Evolutionary conservation across 2,329 filamentous ascomycete species (phyloP).

Genomic region (Cephalotrichum gorgonifer): DNA sequence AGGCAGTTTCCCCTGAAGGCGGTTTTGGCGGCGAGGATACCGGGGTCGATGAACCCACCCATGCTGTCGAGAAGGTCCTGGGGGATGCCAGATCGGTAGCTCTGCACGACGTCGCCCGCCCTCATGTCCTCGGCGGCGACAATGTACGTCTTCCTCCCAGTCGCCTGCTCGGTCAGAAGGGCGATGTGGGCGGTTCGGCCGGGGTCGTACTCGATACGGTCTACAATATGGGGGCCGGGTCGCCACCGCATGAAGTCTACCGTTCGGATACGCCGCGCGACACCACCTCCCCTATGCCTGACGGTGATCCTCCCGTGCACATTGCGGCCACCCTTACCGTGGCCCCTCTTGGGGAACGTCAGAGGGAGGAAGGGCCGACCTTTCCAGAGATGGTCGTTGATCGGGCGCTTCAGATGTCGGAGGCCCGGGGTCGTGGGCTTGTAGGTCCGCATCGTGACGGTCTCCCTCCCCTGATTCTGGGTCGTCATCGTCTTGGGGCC

Average conservation of each 20-base stretch:
- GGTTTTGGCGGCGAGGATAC: slow-evolving; percentile 90
- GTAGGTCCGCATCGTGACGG: slow-evolving; percentile 64
- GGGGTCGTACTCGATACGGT: slow-evolving; percentile 93
- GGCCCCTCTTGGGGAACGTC: slow-evolving; percentile 87
- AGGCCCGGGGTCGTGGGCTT: slow-evolving; percentile 89
- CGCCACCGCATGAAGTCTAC: slow-evolving; percentile 77
- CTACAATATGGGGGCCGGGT: slow-evolving; percentile 76
- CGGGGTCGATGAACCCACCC: slow-evolving; percentile 87
- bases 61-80: slow-evolving; percentile 78
- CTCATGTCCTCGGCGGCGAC: slow-evolving; percentile 91
- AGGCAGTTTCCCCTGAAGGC: slow-evolving; percentile 91
- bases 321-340: slow-evolving; percentile 87
- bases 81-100: slow-evolving; percentile 83
- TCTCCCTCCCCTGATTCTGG: slow-evolving; percentile 9
- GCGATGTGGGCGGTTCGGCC: slow-evolving; percentile 90
- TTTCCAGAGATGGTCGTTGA: slow-evolving; percentile 97
- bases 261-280: slow-evolving; percentile 81
- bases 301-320: slow-evolving; percentile 78
- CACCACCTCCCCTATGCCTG: slow-evolving; percentile 83
- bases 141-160: slow-evolving; percentile 75
- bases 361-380: slow-evolving; percentile 72
- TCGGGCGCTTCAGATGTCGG: slow-evolving; percentile 79
- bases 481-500: not conserved
- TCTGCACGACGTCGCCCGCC: slow-evolving; percentile 84
- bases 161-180: slow-evolving; percentile 65